phyloP scores from a whole-genome alignment of 345 rosid genomes.

The Eucalyptus polybractea region DNA sequence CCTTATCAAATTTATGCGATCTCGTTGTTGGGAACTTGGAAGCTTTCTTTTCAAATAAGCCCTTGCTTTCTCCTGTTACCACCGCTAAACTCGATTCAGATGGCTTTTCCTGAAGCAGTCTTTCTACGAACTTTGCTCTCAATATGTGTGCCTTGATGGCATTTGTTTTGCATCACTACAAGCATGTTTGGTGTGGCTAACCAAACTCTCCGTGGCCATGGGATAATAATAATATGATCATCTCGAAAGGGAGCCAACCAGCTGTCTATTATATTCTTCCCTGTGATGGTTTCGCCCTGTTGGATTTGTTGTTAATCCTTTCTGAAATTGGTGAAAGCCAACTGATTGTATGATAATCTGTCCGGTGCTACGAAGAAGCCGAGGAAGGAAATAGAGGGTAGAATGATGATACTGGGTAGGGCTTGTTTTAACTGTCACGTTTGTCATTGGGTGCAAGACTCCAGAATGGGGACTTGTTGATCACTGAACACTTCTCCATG shows the following conservation, averaged over 20 bases:
- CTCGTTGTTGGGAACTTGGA: constrained; percentile 27
- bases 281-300: background rate
- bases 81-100: background rate
- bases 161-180: background rate
- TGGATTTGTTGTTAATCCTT: background rate
- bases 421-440: background rate
- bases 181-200: background rate
- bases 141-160: background rate
- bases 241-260: background rate
- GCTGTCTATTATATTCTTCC: background rate
- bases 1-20: constrained; percentile 2
- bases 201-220: background rate
- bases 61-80: constrained; percentile 6
- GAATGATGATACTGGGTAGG: background rate
- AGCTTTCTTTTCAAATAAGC: constrained; percentile 35
- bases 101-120: background rate
- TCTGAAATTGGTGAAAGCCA: background rate
- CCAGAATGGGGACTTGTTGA: background rate
- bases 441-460: background rate
- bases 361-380: background rate
- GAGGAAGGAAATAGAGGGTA: background rate
- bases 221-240: background rate
- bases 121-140: background rate
- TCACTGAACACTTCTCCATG: background rate
- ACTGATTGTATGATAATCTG: background rate